These are phyloP conservation scores for Corynascus novoguineensis DNA, from an alignment of 495 filamentous ascomycete species.

Conservation along the genomic window DNA sequence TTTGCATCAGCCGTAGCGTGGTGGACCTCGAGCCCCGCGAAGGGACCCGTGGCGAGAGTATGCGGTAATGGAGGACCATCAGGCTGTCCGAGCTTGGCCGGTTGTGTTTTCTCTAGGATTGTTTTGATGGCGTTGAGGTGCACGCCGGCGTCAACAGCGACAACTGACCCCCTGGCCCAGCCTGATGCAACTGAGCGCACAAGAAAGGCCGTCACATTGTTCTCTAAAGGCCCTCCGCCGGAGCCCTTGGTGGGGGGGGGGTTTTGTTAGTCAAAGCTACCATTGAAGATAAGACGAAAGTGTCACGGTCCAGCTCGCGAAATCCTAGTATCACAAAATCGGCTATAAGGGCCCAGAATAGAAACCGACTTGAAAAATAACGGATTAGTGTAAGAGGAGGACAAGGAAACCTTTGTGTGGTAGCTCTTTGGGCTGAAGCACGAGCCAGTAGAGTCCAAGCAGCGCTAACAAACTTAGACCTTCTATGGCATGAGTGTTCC, in stretches of 20 bases:
- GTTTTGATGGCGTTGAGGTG: slow-evolving; percentile 77
- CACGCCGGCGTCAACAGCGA: slow-evolving; percentile 89
- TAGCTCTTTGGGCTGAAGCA: neutral
- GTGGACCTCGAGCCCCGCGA: slow-evolving; percentile 66
- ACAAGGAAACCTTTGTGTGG: neutral
- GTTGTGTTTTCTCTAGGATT: slow-evolving; percentile 53
- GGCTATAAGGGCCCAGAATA: too few relatives aligned
- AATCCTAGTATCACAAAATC: too few relatives aligned
- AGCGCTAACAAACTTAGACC: neutral
- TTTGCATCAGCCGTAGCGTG: slow-evolving; percentile 61
- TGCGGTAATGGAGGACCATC: slow-evolving; percentile 29
- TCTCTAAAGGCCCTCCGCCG: slow-evolving; percentile 84
- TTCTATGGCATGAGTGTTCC: neutral
- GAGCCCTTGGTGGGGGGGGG: slow-evolving; percentile 82
- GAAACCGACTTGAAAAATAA: too few relatives aligned
- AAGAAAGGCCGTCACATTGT: slow-evolving; percentile 81
- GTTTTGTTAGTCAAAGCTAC: slow-evolving; percentile 22
- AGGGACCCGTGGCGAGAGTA: slow-evolving; percentile 52
- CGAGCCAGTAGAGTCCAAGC: neutral
- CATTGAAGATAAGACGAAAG: too few relatives aligned
- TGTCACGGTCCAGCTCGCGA: too few relatives aligned
- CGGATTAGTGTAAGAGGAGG: neutral
- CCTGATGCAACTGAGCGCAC: slow-evolving; percentile 71
- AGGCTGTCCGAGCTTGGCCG: slow-evolving; percentile 40
- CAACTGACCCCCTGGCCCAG: slow-evolving; percentile 73